Evolutionary conservation across 805 yeast species (phyloP).

Genomic region (Ogataea henricii): DNA sequence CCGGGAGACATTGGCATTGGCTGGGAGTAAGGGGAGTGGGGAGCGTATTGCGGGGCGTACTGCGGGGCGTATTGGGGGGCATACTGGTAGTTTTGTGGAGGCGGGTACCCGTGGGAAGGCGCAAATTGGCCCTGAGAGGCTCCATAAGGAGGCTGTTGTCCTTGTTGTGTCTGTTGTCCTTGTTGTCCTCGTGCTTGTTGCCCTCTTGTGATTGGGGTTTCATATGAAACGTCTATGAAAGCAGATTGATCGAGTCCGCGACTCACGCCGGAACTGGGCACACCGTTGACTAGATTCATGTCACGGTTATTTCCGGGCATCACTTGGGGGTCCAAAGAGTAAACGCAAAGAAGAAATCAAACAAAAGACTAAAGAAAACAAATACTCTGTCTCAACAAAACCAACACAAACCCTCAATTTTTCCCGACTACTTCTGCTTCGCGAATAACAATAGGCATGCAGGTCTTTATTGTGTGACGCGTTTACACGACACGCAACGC

Average conservation of each 20-base stretch:
- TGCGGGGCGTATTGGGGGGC: background rate
- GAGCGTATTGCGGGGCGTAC: background rate
- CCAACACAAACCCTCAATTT: background rate
- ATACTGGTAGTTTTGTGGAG: background rate
- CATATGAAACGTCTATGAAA: constrained; percentile 46
- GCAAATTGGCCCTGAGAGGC: background rate
- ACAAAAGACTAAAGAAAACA: background rate
- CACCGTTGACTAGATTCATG: constrained; percentile 22
- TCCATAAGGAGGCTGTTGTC: background rate
- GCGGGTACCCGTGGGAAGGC: background rate
- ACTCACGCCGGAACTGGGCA: constrained; percentile 34
- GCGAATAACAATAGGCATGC: constrained; percentile 1
- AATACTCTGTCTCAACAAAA: background rate
- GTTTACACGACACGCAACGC: background rate
- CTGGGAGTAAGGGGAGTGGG: background rate
- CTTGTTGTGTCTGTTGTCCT: constrained; percentile 6
- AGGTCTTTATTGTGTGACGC: background rate
- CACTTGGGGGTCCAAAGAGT: constrained; percentile 6
- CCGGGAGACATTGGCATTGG: background rate
- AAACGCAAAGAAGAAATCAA: background rate
- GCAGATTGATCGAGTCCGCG: constrained; percentile 45
- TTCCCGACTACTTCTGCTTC: background rate
- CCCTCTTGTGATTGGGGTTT: constrained; percentile 34
- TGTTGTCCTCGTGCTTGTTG: constrained; percentile 9
- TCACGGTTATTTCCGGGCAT: constrained; percentile 13